phyloP scores from a whole-genome alignment of 768 basidiomycete genomes.

The Tubosaeta brunneosetosa region DNA sequence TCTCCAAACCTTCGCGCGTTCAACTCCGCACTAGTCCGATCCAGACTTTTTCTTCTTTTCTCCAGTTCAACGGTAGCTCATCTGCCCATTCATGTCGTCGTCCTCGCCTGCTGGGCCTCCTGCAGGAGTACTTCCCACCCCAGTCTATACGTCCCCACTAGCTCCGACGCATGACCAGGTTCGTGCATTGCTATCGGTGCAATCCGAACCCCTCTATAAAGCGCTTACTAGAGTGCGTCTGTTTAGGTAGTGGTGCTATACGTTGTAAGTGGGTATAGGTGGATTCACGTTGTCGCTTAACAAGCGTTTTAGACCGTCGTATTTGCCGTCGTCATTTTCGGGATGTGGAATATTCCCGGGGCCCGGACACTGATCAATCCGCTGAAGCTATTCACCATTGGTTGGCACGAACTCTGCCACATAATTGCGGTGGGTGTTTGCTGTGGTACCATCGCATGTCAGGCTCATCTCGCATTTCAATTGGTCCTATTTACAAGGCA shows the following conservation, averaged over 20 bases:
- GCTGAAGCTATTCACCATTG: slow-evolving; percentile 82
- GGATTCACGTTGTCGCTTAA: slow-evolving; percentile 5
- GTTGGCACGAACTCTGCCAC: slow-evolving; percentile 87
- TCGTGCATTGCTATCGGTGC: slow-evolving; percentile 25
- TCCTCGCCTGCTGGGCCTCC: slow-evolving; percentile 30
- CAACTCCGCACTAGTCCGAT: slow-evolving; percentile 14
- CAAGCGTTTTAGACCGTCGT: slow-evolving; percentile 59
- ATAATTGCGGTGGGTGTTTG: slow-evolving; percentile 57
- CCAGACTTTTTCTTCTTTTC: slow-evolving; percentile 6
- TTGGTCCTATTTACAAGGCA: slow-evolving; percentile 41
- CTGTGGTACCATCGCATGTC: not conserved
- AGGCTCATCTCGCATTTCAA: slow-evolving; percentile 5
- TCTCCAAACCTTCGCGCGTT: slow-evolving; percentile 19
- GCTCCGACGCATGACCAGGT: slow-evolving; percentile 72
- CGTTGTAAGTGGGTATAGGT: slow-evolving; percentile 49
- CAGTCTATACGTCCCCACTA: slow-evolving; percentile 39
- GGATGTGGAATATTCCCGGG: slow-evolving; percentile 83
- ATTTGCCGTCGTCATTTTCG: slow-evolving; percentile 82
- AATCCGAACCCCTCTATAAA: slow-evolving; percentile 16
- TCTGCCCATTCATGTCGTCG: slow-evolving; percentile 31
- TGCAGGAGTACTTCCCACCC: slow-evolving; percentile 31
- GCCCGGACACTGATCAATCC: slow-evolving; percentile 76
- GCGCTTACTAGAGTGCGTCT: slow-evolving; percentile 17
- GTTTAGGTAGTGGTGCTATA: slow-evolving; percentile 68
- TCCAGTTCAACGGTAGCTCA: slow-evolving; percentile 23